Evolutionary conservation across 164 flowering plant genomes (phyloP), one percentile per base, ranked within the genome.

Genomic region (Vitis amurensis): DNA sequence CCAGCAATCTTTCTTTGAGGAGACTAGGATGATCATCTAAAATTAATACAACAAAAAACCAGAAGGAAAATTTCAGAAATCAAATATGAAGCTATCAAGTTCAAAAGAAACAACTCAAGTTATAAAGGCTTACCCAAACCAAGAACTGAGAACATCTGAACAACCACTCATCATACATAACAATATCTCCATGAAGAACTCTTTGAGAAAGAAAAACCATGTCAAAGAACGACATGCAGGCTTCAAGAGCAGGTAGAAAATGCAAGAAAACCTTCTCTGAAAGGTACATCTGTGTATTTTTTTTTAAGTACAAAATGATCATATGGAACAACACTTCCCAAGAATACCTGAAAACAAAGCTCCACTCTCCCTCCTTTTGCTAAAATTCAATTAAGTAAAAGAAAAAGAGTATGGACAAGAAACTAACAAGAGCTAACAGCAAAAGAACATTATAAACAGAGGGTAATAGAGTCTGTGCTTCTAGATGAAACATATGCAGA

Each of bases 91-190:
- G 31, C n/a, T 31, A 31, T 9, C 30, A 58, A 68, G 16, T 66
- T 57, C 49, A 61, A 51, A 30, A 19, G 16, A 50, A 23, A 14
- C 16, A 73, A 50, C 53, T 61, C 27, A 14, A 75, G 64, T 14
- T 51, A 47, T 48, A 13, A 69, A 73, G 61, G 66, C 90, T 81
- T 82, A 93, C 98, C 98, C 98, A 91, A 3, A 85, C 80, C 4
- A 63, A 71, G 31, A 88, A 78, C 37, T 82, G 87, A 58, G 95
- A 88, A 77, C 81, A 80, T 68, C 77, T 70, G 74, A 74, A 80
- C 66, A 86, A 70, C 93, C 93, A 91, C 14, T 79, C 81, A 77
- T 88, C 81, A 74, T 78, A 81, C 48, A 60, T 11, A 50, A 79
- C 12, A 29, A 56, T 48, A 17, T 82, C 73, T 48, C 79, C 86